These are phyloP conservation scores for Papiliotrema laurentii DNA, from an alignment of 1,284 basidiomycete genomes.

Conservation along the genomic window DNA sequence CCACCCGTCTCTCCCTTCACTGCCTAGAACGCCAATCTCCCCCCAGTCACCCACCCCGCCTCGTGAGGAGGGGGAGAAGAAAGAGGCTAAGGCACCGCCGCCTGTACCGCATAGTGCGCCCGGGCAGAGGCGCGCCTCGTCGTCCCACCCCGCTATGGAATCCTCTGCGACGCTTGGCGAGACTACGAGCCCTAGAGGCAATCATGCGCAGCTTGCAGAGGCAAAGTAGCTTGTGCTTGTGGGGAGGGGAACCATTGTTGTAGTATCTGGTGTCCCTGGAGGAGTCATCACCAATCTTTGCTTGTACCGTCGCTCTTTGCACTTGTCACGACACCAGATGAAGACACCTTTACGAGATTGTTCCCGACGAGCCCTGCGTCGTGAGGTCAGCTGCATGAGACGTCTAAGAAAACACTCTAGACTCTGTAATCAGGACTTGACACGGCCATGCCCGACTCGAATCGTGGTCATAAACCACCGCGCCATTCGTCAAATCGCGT, in stretches of 20 bases:
- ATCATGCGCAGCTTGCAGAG: not conserved
- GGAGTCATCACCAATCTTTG: no score
- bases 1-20: slow-evolving; percentile 5
- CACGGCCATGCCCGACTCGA: no score
- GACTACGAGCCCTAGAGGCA: not conserved
- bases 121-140: no score
- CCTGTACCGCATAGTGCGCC: not conserved
- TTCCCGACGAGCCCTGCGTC: no score
- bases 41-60: slow-evolving; percentile 2
- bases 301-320: no score
- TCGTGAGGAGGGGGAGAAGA: not conserved
- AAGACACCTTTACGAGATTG: no score
- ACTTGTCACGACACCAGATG: no score
- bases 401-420: not conserved
- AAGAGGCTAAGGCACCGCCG: not conserved
- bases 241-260: no score
- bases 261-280: no score
- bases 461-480: not conserved
- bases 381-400: no score
- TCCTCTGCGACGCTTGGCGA: not conserved
- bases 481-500: not conserved
- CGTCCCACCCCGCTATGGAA: not conserved
- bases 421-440: no score
- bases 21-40: not conserved
- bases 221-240: no score